Conservation (phyloP, 148 eudicot species). For the Fagopyrum tataricum region DNA sequence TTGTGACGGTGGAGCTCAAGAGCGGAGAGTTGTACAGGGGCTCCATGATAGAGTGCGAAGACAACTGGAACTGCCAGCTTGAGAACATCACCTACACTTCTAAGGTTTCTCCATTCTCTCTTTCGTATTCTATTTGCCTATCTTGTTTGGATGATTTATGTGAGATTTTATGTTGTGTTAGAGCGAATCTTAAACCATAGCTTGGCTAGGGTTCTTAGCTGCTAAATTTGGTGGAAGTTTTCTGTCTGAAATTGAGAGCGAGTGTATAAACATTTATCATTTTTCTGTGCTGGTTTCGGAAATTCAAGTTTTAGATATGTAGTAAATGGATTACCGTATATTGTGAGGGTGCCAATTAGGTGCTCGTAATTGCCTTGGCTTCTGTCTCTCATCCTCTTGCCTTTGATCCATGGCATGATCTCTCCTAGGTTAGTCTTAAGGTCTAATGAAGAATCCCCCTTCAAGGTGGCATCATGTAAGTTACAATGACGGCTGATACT, state of each 20-base stretch:
- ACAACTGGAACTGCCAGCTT: no score
- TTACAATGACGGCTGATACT: neutral
- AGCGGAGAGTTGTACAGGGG: no score
- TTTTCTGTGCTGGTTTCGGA: neutral
- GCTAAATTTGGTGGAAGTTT: neutral
- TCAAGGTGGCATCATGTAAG: neutral
- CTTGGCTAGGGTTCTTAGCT: neutral
- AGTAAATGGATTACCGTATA: neutral
- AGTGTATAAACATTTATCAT: neutral
- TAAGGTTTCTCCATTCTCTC: no score
- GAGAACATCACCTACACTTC: no score
- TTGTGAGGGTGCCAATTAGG: no score
- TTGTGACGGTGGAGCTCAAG: no score
- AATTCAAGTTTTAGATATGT: neutral
- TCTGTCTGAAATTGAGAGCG: neutral
- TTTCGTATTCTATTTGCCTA: neutral
- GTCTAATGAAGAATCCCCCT: neutral
- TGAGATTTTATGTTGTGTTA: neutral
- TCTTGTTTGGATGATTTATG: neutral
- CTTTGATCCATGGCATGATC: neutral
- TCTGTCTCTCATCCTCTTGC: neutral
- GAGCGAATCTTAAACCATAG: neutral
- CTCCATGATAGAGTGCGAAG: no score
- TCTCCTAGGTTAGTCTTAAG: neutral
- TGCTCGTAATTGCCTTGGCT: neutral